phyloP scores from a whole-genome alignment of 2,329 filamentous ascomycete species.

The Lecanicillium sp. region DNA sequence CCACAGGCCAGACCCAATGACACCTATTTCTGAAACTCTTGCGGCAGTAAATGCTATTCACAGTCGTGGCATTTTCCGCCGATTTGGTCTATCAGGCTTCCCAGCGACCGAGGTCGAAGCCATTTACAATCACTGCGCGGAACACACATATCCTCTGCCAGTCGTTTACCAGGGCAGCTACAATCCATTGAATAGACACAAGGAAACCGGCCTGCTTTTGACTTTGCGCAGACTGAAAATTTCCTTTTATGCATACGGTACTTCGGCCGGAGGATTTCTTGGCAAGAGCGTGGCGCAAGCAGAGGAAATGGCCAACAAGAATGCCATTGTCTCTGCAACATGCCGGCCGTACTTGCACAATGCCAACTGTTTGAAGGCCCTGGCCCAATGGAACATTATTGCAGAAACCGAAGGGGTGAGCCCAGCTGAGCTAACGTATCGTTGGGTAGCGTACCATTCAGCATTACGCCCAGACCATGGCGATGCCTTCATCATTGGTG shows the following conservation, averaged over 20 bases:
- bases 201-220: conserved; percentile 8
- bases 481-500: conserved; percentile 3
- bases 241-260: conserved; percentile 12
- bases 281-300: conserved; percentile 10
- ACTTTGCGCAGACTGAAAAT: conserved; percentile 10
- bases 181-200: conserved; percentile 9
- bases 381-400: conserved; percentile 9
- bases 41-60: conserved; percentile 9
- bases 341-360: conserved; percentile 9
- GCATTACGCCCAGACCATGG: not conserved
- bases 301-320: conserved; percentile 3
- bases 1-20: conserved; percentile 10
- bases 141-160: conserved; percentile 7
- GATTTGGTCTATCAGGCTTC: conserved; percentile 12
- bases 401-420: conserved; percentile 9
- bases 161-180: conserved; percentile 11
- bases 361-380: conserved; percentile 6
- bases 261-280: conserved; percentile 12
- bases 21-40: conserved; percentile 10
- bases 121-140: conserved; percentile 8
- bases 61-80: conserved; percentile 8
- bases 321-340: conserved; percentile 6
- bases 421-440: conserved; percentile 6
- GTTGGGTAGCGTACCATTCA: conserved; percentile 7
- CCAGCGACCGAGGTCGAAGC: conserved; percentile 8